phyloP scores from a whole-genome alignment of 108 stramenopile species.

The Pseudonitzschia pungens region DNA sequence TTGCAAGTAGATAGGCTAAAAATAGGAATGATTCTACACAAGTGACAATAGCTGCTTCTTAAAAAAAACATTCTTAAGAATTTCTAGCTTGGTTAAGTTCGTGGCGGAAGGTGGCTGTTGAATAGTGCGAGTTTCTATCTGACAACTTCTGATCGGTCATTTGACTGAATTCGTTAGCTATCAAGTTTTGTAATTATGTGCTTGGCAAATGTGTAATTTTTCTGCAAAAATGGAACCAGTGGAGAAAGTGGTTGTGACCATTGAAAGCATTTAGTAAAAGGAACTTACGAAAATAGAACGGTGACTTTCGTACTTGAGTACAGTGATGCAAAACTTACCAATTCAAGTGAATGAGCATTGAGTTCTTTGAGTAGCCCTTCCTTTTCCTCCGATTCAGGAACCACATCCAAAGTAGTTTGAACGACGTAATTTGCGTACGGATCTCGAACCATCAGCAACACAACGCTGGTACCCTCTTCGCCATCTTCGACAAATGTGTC shows the following conservation, averaged over 20 bases:
- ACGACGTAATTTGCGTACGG: conserved; percentile 97
- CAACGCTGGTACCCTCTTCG: conserved; percentile 61
- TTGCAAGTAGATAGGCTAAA: no score
- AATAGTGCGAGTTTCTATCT: no score
- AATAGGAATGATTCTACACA: no score
- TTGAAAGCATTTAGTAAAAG: background rate
- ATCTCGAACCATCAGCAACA: conserved; percentile 93
- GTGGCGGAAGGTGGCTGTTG: no score
- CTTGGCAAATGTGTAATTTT: conserved; percentile 86
- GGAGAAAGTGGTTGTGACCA: background rate
- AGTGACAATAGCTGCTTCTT: no score
- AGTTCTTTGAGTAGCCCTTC: conserved; percentile 65
- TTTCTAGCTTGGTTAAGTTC: no score
- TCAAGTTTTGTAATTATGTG: conserved; percentile 81
- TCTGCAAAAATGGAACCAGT: conserved; percentile 29
- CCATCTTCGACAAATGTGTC: conserved; percentile 28
- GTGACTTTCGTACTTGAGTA: background rate
- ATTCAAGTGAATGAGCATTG: conserved; percentile 63
- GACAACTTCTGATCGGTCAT: no score
- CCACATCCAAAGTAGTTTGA: conserved; percentile 85
- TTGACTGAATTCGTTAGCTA: background rate
- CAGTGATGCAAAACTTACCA: conserved; percentile 52
- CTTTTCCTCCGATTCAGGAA: conserved; percentile 75
- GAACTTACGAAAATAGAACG: background rate
- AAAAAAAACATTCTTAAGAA: no score